Conservation (phyloP, 345 rosid species). For the Corymbia maculata region DNA sequence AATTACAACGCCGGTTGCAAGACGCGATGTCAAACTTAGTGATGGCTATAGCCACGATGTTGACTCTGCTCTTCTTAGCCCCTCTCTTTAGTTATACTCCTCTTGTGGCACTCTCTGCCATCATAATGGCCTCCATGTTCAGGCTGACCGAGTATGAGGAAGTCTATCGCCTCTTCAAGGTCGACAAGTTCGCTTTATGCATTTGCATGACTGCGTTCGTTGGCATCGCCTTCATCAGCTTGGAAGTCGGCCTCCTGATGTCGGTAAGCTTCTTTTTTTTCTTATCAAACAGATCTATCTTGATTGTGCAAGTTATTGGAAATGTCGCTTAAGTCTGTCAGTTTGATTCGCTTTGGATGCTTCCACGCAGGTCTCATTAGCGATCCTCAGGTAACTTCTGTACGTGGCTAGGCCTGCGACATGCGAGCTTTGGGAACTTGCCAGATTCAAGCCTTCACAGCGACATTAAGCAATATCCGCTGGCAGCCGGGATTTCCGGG, state of each 20-base stretch:
- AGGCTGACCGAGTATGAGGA: slow-evolving; percentile 70
- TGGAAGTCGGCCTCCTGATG: slow-evolving; percentile 67
- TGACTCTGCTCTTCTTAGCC: slow-evolving; percentile 67
- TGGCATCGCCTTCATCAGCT: slow-evolving; percentile 68
- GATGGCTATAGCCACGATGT: slow-evolving; percentile 79
- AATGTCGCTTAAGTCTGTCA: background rate
- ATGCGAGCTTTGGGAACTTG: slow-evolving; percentile 61
- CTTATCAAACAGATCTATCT: background rate
- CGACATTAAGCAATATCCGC: slow-evolving; percentile 66
- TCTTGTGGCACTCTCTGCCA: slow-evolving; percentile 73
- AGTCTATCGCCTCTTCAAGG: slow-evolving; percentile 47
- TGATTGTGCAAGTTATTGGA: background rate
- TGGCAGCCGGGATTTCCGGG: slow-evolving; percentile 25
- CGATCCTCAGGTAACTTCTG: slow-evolving; percentile 52
- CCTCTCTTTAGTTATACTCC: slow-evolving; percentile 81
- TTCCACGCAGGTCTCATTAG: slow-evolving; percentile 25
- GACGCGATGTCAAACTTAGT: slow-evolving; percentile 65
- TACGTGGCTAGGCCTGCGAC: slow-evolving; percentile 66
- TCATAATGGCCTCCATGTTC: slow-evolving; percentile 74
- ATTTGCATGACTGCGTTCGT: slow-evolving; percentile 70
- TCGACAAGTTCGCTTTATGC: slow-evolving; percentile 69
- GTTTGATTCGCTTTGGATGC: background rate
- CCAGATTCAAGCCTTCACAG: slow-evolving; percentile 40
- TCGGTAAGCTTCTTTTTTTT: slow-evolving; percentile 24
- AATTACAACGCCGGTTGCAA: slow-evolving; percentile 63